Evolutionary conservation across 2,329 filamentous ascomycete species (phyloP), one percentile per base, ranked within the genome.

Genomic region (Emergomyces orientalis): DNA sequence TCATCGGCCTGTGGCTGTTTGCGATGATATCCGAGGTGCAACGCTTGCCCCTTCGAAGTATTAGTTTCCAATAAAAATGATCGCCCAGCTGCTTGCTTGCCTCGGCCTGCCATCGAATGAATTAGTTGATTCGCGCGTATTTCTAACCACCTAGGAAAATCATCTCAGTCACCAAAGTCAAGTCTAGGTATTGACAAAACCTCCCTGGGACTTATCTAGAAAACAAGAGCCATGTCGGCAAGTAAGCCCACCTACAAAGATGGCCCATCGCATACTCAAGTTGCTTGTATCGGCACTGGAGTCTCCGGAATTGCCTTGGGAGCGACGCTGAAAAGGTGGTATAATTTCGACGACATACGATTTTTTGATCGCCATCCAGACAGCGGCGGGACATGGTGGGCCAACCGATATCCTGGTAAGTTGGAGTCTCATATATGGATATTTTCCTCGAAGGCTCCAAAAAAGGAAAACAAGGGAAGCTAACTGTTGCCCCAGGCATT

Each of bases 361-460:
- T 79, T 88, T 69, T 87, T 87, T 64, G 86, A 88, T 47, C 75
- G 81, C 30, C 75, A 84, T 65, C 69, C 75, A 8, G 77, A 77
- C 2, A 75, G 84, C 25, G 85, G 85, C 25, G 86, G 85, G 13
- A 87, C 85, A 1, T 88, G 86, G 86, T 79, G 79, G 69, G 79
- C 80, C 60, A 88, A 86, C 69, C 75, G 78, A 32, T 88, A 88
- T 71, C 85, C 82, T 41, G 81, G 70, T 70, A 3, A 34, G 57
- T 56, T 34, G 3, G 8, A 45, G 14, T 32, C 7, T 32, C n/a
- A 14, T 32, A 58, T 30, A 19, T 22, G 5, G 6, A 41, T 17
- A 22, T 39, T 5, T 22, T 19, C 19, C 22, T 25, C 55, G 6
- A 25, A 19, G 6, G 37, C 27, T 59, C 34, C 14, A 27, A 27